phyloP scores from a whole-genome alignment of 140 eudicot genomes.

The Erigeron philadelphicus region DNA sequence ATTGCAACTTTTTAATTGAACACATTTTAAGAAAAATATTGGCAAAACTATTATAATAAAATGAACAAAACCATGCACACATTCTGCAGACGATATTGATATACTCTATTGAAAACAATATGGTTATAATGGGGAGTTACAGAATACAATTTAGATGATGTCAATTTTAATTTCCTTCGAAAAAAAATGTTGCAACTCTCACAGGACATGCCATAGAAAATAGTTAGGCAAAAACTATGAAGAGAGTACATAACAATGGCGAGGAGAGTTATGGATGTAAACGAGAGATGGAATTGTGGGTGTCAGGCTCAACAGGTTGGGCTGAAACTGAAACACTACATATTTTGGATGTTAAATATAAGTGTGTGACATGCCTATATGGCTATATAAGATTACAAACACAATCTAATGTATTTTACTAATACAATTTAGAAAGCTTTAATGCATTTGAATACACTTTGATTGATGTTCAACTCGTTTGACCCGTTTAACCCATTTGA shows the following conservation, averaged over 20 bases:
- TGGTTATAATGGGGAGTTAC: too few relatives aligned
- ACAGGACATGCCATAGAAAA: background rate
- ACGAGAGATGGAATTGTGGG: background rate
- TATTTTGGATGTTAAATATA: too few relatives aligned
- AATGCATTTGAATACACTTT: background rate
- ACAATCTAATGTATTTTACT: too few relatives aligned
- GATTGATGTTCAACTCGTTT: background rate
- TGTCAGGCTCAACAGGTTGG: too few relatives aligned
- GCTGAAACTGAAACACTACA: background rate
- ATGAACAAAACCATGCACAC: too few relatives aligned
- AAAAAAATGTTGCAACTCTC: constrained; percentile 14
- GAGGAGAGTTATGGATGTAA: constrained; percentile 1
- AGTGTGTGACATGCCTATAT: too few relatives aligned
- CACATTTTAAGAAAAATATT: background rate
- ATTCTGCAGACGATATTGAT: too few relatives aligned
- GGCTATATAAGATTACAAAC: too few relatives aligned
- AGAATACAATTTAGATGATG: background rate
- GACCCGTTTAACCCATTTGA: too few relatives aligned
- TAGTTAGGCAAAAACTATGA: background rate
- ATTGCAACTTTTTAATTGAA: constrained; percentile 1
- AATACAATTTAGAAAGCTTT: background rate
- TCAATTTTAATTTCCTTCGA: background rate
- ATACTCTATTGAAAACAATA: too few relatives aligned
- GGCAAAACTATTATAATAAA: background rate
- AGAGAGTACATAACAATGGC: background rate